Evolutionary conservation across 345 rosid species (phyloP).

Genomic region (Moricandia moricandioides): DNA sequence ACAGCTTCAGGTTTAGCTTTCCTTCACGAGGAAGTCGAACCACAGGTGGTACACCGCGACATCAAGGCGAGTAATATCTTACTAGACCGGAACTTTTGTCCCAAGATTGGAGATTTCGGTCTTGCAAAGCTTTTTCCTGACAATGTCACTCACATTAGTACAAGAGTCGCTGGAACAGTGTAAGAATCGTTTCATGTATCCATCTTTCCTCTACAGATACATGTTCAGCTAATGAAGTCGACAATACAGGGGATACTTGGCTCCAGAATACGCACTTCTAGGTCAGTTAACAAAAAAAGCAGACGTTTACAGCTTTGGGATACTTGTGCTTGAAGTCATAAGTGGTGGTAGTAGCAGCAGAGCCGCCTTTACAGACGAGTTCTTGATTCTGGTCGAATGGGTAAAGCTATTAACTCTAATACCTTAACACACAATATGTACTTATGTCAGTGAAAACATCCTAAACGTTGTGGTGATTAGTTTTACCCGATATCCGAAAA

Average conservation of each 20-base stretch:
- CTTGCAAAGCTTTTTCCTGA: constrained; percentile 97
- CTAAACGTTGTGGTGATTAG: background rate
- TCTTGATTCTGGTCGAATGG: constrained; percentile 84
- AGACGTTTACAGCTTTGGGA: constrained; percentile 91
- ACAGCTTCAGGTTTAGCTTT: constrained; percentile 78
- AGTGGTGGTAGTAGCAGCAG: constrained; percentile 80
- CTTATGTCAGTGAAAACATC: background rate
- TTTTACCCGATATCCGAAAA: background rate
- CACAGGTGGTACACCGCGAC: too few relatives aligned
- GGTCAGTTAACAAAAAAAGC: constrained; percentile 93
- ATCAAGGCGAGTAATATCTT: too few relatives aligned
- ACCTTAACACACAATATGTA: background rate
- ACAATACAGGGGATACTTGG: constrained; percentile 80
- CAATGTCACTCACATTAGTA: constrained; percentile 87
- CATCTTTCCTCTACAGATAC: background rate
- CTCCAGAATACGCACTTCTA: constrained; percentile 86
- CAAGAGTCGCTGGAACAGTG: constrained; percentile 96
- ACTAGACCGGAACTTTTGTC: constrained; percentile 58
- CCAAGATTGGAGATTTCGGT: constrained; percentile 96
- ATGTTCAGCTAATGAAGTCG: constrained; percentile 17
- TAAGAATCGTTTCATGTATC: constrained; percentile 37
- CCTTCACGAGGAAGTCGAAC: too few relatives aligned
- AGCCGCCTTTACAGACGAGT: constrained; percentile 71
- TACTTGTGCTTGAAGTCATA: constrained; percentile 75
- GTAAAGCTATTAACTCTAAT: constrained; percentile 40